Percentiles rank a stretch among this genome's conserved stretches.
Conservation (phyloP, 495 filamentous ascomycete genomes). For the Penicillium manginii region DNA sequence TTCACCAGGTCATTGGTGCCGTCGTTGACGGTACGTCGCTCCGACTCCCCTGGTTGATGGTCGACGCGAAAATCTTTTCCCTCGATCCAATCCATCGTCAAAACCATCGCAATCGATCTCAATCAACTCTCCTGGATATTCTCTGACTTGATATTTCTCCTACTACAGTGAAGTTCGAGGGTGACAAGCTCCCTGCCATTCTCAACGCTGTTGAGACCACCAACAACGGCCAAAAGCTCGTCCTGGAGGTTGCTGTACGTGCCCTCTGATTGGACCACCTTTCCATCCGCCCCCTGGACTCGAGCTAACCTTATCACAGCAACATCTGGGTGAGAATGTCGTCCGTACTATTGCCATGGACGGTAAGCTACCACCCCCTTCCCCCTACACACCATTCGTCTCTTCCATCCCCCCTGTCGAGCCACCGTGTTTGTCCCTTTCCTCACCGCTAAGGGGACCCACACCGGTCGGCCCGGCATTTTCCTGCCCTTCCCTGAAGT, state of each 20-base stretch:
- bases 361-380: slow-evolving; percentile 64
- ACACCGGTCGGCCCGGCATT: slow-evolving; percentile 23
- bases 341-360: slow-evolving; percentile 99
- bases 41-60: slow-evolving; percentile 30
- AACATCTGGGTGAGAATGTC: slow-evolving; percentile 99
- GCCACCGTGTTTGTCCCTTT: slow-evolving; percentile 31
- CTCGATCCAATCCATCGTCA: slow-evolving; percentile 38
- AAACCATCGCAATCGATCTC: slow-evolving; percentile 41
- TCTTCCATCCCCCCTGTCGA: slow-evolving; percentile 17
- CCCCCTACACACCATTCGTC: background rate
- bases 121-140: slow-evolving; percentile 30
- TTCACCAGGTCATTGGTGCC: slow-evolving; percentile 82
- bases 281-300: slow-evolving; percentile 6
- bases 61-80: slow-evolving; percentile 53
- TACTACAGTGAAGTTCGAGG: slow-evolving; percentile 85
- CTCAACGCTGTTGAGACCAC: slow-evolving; percentile 92
- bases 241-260: slow-evolving; percentile 95
- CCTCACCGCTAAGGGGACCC: slow-evolving; percentile 26
- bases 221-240: slow-evolving; percentile 92
- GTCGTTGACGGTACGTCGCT: slow-evolving; percentile 66
- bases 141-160: slow-evolving; percentile 45
- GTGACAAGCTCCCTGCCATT: slow-evolving; percentile 92
- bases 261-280: slow-evolving; percentile 30
- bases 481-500: background rate
- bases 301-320: slow-evolving; percentile 57